phyloP scores from a whole-genome alignment of 148 eudicot genomes.

The Vaccinium corymbosum region DNA sequence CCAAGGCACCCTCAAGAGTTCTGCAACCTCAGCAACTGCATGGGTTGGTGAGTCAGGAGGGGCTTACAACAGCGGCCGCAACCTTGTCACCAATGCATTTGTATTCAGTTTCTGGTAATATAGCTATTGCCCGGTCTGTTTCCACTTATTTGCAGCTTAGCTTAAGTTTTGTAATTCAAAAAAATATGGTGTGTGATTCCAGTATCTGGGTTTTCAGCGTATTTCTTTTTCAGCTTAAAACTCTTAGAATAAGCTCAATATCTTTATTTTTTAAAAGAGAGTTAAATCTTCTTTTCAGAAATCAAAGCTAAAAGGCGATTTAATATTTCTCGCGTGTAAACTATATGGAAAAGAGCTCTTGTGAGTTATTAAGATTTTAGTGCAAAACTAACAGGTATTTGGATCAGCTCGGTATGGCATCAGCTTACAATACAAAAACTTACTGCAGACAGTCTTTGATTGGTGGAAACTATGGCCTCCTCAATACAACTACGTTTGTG shows the following conservation, averaged over 20 bases:
- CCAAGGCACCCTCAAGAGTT: conserved; percentile 17
- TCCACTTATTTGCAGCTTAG: neutral
- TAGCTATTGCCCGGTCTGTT: neutral
- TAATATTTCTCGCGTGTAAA: neutral
- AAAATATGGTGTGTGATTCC: neutral
- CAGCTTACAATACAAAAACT: conserved; percentile 60
- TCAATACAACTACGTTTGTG: conserved; percentile 67
- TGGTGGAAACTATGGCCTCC: conserved; percentile 93
- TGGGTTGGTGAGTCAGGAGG: conserved; percentile 30
- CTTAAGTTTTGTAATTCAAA: neutral
- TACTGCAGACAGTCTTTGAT: conserved; percentile 82
- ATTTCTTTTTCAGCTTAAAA: neutral
- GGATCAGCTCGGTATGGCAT: conserved; percentile 83
- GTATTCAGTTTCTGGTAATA: conserved; percentile 23
- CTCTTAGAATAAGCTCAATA: no score
- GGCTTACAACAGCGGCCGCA: conserved; percentile 24
- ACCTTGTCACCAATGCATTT: conserved; percentile 22
- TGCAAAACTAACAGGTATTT: conserved; percentile 52
- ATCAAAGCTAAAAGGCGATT: neutral
- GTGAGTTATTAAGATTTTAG: neutral
- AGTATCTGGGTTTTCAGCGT: neutral
- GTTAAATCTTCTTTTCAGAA: neutral
- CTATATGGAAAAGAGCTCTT: neutral
- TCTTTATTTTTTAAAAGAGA: neutral
- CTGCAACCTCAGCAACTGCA: conserved; percentile 10